Percentiles rank a stretch among this genome's conserved stretches.
phyloP scores from a whole-genome alignment of 495 filamentous ascomycete species.

The Aspergillus indologenus region DNA sequence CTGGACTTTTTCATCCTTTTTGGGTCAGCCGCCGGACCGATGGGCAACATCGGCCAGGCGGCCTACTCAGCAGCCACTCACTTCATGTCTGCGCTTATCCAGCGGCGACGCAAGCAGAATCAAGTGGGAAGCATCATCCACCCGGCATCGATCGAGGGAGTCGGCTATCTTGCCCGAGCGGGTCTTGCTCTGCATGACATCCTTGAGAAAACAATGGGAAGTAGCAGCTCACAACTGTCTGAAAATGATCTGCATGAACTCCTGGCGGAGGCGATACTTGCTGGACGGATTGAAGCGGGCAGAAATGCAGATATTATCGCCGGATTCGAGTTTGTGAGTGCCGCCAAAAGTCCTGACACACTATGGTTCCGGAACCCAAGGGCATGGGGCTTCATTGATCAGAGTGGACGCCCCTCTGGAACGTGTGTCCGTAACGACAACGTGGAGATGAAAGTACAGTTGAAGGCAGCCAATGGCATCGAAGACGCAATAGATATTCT shows the following conservation, averaged over 20 bases:
- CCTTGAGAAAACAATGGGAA: background rate
- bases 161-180: conserved; percentile 6
- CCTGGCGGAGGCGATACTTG: conserved; percentile 9
- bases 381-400: background rate
- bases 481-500: background rate
- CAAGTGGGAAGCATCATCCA: conserved; percentile 9
- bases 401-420: too few relatives aligned
- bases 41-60: conserved; percentile 9
- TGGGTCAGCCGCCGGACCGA: conserved; percentile 5
- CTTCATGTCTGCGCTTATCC: conserved; percentile 7
- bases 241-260: conserved; percentile 6
- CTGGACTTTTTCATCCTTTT: conserved; percentile 18
- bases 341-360: conserved; percentile 8
- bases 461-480: background rate
- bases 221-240: background rate
- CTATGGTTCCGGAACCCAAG: conserved; percentile 34
- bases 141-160: conserved; percentile 5
- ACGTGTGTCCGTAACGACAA: background rate
- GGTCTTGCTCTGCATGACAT: background rate
- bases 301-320: background rate
- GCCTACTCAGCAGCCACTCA: conserved; percentile 6
- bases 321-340: background rate
- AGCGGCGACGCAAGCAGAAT: conserved; percentile 5
- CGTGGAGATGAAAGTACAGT: background rate
- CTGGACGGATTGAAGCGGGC: conserved; percentile 4